These are phyloP conservation scores for Talaromyces sp. DNA, from an alignment of 2,329 filamentous ascomycete genomes.

Conservation along the genomic window DNA sequence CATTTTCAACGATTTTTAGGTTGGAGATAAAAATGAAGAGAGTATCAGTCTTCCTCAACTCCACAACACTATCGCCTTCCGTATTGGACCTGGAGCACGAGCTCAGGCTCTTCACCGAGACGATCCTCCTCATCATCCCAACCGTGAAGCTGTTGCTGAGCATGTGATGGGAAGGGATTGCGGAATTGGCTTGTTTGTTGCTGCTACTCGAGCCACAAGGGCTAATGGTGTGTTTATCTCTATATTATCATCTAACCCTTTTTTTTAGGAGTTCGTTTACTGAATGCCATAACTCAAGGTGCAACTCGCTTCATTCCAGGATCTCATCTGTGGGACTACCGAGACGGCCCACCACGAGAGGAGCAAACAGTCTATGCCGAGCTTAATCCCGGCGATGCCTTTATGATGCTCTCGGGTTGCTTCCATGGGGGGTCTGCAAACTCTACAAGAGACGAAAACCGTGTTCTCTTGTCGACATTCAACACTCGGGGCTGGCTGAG, in stretches of 20 bases:
- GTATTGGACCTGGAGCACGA: conserved; percentile 1
- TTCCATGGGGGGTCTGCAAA: conserved; percentile 4
- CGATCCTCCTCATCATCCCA: neutral
- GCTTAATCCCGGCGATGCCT: conserved; percentile 1
- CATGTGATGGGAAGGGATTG: neutral
- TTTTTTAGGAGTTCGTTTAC: neutral
- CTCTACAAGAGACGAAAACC: neutral
- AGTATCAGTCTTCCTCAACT: neutral
- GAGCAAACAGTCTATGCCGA: neutral
- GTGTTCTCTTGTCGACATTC: conserved; percentile 1
- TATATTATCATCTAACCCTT: neutral
- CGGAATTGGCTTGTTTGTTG: neutral
- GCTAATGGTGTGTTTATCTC: neutral
- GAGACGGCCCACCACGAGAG: neutral
- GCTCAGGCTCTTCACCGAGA: neutral
- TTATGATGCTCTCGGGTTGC: neutral
- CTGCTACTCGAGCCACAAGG: neutral
- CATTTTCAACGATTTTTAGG: neutral
- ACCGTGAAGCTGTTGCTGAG: neutral
- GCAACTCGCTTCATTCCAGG: conserved; percentile 4
- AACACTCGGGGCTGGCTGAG: neutral
- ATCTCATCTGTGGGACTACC: neutral
- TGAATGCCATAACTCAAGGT: neutral
- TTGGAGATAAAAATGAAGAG: neutral
- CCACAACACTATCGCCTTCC: conserved; percentile 4